Evolutionary conservation across 108 stramenopile species (phyloP).

Genomic region (Cyclotella kingstonii): DNA sequence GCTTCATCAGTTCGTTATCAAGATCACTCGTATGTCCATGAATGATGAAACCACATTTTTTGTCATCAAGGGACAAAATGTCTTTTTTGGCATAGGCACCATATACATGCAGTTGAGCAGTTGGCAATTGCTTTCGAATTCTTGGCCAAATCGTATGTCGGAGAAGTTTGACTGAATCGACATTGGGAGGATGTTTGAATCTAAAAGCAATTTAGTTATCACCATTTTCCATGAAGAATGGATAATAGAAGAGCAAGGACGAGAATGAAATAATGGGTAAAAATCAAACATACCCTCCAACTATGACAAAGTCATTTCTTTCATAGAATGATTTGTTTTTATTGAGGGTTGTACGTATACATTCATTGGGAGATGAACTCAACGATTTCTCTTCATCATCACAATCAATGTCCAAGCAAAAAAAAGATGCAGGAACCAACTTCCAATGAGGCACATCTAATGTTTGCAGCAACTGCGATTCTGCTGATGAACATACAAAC

Average conservation of each 20-base stretch:
- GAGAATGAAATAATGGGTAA: neutral
- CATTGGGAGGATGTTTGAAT: conserved; percentile 74
- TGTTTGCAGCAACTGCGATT: conserved; percentile 39
- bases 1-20: conserved; percentile 22
- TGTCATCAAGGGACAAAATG: conserved; percentile 35
- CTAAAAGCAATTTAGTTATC: neutral
- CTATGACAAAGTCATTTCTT: conserved; percentile 7
- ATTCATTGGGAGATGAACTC: neutral
- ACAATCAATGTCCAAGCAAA: conserved; percentile 13
- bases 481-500: conserved; percentile 59
- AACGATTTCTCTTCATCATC: neutral
- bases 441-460: conserved; percentile 47
- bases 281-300: conserved; percentile 3
- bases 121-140: conserved; percentile 48
- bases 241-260: neutral
- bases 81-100: conserved; percentile 59
- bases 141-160: conserved; percentile 60
- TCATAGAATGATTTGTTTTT: neutral
- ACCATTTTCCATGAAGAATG: conserved; percentile 2
- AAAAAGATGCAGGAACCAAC: conserved; percentile 58
- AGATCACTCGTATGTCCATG: conserved; percentile 56
- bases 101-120: conserved; percentile 52
- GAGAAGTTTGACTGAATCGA: conserved; percentile 62
- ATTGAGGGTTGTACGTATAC: neutral
- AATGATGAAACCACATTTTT: conserved; percentile 47